Conservation (phyloP, 352 stramenopile genomes). For the Globisporangium cylindrosporum region DNA sequence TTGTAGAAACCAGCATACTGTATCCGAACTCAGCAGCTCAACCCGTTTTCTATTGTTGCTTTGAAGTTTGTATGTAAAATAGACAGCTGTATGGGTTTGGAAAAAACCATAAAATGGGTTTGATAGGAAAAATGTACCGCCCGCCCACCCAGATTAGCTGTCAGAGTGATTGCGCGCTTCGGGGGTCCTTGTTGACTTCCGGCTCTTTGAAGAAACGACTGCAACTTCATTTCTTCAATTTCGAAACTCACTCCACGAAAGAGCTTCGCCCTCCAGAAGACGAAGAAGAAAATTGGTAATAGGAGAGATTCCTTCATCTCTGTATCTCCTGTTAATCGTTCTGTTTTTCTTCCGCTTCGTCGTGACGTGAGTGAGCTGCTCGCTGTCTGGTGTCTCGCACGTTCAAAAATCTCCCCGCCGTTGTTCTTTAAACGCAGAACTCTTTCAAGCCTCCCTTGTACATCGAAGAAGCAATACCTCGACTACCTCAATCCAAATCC, state of each 20-base stretch:
- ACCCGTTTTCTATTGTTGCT: background rate
- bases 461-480: background rate
- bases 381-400: background rate
- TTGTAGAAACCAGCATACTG: background rate
- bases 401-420: background rate
- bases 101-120: background rate
- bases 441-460: background rate
- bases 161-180: no score
- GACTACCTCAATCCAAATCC: conserved; percentile 77
- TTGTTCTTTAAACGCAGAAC: background rate
- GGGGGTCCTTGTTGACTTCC: no score
- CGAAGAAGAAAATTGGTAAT: background rate
- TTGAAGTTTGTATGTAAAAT: background rate
- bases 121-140: background rate
- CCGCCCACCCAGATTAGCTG: background rate
- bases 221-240: no score
- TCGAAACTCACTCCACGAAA: no score
- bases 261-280: no score
- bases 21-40: background rate
- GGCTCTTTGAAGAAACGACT: no score
- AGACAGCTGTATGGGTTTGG: background rate
- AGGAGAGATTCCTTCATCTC: background rate
- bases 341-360: background rate
- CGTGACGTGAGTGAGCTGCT: background rate
- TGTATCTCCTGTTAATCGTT: no score